phyloP scores from a whole-genome alignment of 805 yeast genomes.

The Hanseniaspora singularis region DNA sequence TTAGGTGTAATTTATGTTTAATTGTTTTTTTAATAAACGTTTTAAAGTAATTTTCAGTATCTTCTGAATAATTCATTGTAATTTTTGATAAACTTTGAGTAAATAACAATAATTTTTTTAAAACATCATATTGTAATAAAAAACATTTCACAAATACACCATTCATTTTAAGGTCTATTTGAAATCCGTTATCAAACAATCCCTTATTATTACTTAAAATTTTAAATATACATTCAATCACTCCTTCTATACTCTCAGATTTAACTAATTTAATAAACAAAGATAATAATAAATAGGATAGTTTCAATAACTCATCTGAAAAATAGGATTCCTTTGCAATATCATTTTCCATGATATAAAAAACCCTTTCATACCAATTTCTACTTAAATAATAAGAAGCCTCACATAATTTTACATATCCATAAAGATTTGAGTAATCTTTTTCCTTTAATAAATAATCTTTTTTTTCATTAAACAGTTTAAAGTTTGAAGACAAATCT shows the following conservation, averaged over 20 bases:
- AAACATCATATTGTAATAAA: not conserved
- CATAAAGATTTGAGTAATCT: not conserved
- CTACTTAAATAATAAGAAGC: not conserved
- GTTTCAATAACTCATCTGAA: not conserved
- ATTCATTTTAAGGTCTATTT: not conserved
- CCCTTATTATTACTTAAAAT: not conserved
- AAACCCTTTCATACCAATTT: not conserved
- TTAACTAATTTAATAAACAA: not conserved
- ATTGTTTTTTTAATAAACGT: not conserved
- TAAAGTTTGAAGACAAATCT: not conserved
- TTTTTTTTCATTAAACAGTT: not conserved
- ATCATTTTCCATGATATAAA: not conserved
- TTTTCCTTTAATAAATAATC: not conserved
- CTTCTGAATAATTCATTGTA: not conserved
- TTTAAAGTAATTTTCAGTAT: not conserved
- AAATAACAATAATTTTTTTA: conserved; percentile 4
- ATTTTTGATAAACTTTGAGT: not conserved
- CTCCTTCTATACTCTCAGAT: not conserved
- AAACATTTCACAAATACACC: not conserved
- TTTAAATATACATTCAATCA: not conserved
- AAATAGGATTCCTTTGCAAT: too few species aligned
- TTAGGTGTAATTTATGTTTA: not conserved
- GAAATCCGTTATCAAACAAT: not conserved
- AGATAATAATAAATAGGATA: not conserved
- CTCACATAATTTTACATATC: conserved; percentile 2